Percentiles rank a stretch among this genome's conserved stretches.
These are phyloP conservation scores for Mucor plumbeus DNA, from an alignment of 371 early-diverging fungal genomes.

Conservation along the genomic window DNA sequence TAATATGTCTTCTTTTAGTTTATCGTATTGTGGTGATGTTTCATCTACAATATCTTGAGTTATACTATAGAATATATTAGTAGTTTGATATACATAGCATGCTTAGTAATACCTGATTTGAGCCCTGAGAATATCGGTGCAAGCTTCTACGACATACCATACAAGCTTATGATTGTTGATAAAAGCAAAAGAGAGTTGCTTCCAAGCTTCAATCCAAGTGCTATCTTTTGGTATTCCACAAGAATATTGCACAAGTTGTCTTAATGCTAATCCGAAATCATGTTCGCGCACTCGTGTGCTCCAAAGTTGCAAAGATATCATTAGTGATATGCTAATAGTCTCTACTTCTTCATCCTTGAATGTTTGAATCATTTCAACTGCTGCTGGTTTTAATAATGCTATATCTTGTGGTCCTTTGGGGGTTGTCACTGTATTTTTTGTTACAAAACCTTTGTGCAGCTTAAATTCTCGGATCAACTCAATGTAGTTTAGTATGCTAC, in stretches of 20 bases:
- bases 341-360: background rate
- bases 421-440: background rate
- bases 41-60: background rate
- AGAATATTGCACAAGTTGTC: conserved; percentile 10
- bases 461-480: conserved; percentile 15
- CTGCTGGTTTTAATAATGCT: background rate
- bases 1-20: background rate
- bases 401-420: background rate
- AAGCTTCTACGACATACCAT: conserved; percentile 13
- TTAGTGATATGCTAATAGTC: background rate
- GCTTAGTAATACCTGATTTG: conserved; percentile 2
- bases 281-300: background rate
- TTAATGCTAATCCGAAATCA: background rate
- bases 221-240: conserved; percentile 12
- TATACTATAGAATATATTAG: background rate
- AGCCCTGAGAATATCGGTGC: conserved; percentile 5
- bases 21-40: background rate
- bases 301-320: background rate
- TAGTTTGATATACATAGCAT: too few species aligned
- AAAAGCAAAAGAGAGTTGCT: conserved; percentile 15
- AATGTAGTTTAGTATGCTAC: conserved; percentile 14
- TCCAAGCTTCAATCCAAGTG: conserved; percentile 17
- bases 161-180: background rate
- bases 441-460: background rate
- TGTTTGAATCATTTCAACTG: background rate